These are phyloP conservation scores for Penstemon newberryi DNA, from an alignment of 257 asterid genomes.

Conservation along the genomic window DNA sequence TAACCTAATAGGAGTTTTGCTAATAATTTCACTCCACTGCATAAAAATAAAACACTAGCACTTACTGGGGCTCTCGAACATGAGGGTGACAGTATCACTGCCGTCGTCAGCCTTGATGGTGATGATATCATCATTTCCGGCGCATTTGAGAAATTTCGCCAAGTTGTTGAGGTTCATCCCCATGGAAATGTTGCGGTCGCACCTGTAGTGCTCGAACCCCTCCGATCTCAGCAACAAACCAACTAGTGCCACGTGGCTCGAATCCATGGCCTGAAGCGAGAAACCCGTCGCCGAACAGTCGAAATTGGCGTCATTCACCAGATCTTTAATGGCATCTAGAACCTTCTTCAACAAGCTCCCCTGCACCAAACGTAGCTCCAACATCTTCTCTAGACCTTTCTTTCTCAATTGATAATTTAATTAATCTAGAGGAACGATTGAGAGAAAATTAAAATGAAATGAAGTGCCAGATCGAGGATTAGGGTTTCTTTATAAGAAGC, in stretches of 20 bases:
- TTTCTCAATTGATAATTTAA: too few relatives aligned
- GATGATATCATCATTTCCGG: slow-evolving; percentile 62
- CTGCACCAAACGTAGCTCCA: slow-evolving; percentile 57
- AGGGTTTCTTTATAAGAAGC: too few relatives aligned
- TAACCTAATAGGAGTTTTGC: not conserved
- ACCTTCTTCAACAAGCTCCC: slow-evolving; percentile 63
- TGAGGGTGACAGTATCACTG: slow-evolving; percentile 58
- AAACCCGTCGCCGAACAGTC: slow-evolving; percentile 65
- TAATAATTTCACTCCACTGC: not conserved
- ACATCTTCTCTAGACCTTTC: slow-evolving; percentile 30
- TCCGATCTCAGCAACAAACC: slow-evolving; percentile 57
- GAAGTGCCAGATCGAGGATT: too few relatives aligned
- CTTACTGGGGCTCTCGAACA: slow-evolving; percentile 67
- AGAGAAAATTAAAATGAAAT: too few relatives aligned
- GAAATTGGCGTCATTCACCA: slow-evolving; percentile 57
- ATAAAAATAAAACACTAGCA: not conserved
- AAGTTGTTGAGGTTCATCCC: slow-evolving; percentile 59
- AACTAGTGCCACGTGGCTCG: slow-evolving; percentile 69
- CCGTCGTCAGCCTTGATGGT: slow-evolving; percentile 69
- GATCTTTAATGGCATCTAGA: slow-evolving; percentile 53
- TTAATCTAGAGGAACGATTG: too few relatives aligned
- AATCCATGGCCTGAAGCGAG: slow-evolving; percentile 68
- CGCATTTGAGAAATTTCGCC: slow-evolving; percentile 64
- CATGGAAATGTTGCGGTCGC: slow-evolving; percentile 65
- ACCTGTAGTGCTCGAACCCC: slow-evolving; percentile 69